Evolutionary conservation across 345 rosid genomes (phyloP), one percentile per base, ranked within the genome.

Genomic region (Populus pruinosa): DNA sequence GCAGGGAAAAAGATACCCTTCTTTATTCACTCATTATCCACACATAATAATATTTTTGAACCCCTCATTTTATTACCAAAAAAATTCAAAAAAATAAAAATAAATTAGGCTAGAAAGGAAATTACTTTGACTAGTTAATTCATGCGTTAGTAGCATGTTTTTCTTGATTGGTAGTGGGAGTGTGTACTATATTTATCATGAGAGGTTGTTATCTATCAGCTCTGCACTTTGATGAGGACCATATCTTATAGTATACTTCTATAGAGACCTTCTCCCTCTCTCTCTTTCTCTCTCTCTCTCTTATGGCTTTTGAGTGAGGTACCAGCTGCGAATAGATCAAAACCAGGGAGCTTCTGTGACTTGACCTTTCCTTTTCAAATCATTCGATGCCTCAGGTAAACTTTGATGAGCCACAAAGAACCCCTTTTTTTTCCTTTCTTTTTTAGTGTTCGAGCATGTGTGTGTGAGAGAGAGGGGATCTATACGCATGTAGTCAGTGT

Each of bases 1-100:
- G 72, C 49, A 67, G 76, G 81, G 53, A 47, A 82, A 89, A 85
- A 85, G 88, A 86, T 85, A 74, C 87, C 89, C 82, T 47, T 83
- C 86, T 86, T 89, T 86, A 47, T 83, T 79, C 82, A 74, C 79
- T 77, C 77, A 69, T 82, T 83, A 83, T 87, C 90, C 86, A 73
- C 77, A 66, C 36, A 50, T 4, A 47, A 47, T 13, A 47, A 47
- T 47, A 47, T 47, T 47, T 47, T 47, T 47, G 18, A 39, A 47
- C 53, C 18, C 53, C 53, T 6, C 53, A 14, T 47, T 14, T 47
- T 47, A 47, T 47, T 4, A 47, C 53, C 53, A 47, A 47, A 47
- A 47, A 4, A 47, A 13, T 47, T 47, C 53, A 25, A 21, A 27
- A 8, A 63, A 23, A 23, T 25, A 3, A 61, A 59, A 63, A 63